Evolutionary conservation across 164 flowering plant species (phyloP).

Genomic region (Vitis cinerea): DNA sequence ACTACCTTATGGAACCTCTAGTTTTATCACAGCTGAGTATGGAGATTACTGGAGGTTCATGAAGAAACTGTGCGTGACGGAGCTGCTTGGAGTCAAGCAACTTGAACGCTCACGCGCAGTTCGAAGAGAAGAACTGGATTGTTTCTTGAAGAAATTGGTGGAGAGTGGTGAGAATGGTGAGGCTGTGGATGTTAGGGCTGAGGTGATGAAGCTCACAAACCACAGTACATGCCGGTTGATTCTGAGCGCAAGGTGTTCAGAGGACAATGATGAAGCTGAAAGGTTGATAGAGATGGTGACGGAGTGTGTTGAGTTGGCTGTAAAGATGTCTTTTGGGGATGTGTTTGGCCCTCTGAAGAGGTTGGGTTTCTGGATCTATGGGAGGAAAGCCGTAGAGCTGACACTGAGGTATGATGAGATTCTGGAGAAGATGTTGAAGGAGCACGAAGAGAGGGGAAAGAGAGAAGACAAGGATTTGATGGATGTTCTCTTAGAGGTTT

Average conservation of each 20-base stretch:
- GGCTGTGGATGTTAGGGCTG: constrained; percentile 1
- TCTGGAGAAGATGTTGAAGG: constrained; percentile 9
- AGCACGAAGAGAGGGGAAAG: constrained; percentile 11
- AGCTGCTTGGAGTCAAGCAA: not conserved
- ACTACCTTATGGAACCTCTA: not conserved
- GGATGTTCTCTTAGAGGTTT: constrained; percentile 9
- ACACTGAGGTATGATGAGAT: constrained; percentile 5
- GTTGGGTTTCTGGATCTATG: not conserved
- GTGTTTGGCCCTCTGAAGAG: not conserved
- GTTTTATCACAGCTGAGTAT: constrained; percentile 1
- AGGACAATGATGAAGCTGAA: constrained; percentile 6
- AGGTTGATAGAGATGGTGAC: constrained; percentile 4
- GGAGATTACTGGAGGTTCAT: constrained; percentile 10
- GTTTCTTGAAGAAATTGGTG: not conserved
- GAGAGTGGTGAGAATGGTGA: not conserved
- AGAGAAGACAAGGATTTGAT: constrained; percentile 4
- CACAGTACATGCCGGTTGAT: constrained; percentile 6
- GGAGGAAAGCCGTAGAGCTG: not conserved
- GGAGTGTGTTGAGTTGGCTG: not conserved
- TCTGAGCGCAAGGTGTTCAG: constrained; percentile 13
- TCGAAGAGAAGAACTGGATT: not conserved
- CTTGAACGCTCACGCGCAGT: not conserved
- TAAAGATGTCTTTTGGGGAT: not conserved
- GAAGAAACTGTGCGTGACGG: constrained; percentile 10
- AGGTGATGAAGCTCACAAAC: not conserved